A percentile compares a stretch with the other conserved stretches of the same genome.
phyloP scores from a whole-genome alignment of 768 basidiomycete species.

The Leccinum rimulosum region DNA sequence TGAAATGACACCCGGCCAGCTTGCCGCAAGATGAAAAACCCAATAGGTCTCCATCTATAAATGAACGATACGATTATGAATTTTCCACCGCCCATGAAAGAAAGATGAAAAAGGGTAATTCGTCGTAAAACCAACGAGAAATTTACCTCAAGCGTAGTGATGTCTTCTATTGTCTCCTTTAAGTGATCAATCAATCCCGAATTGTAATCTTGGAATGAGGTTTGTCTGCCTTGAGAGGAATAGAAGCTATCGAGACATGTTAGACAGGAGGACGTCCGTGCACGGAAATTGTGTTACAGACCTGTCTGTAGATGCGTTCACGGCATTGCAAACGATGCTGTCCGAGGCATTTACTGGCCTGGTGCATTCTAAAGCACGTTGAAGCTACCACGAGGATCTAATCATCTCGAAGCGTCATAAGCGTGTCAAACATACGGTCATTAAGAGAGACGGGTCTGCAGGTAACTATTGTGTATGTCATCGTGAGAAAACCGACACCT shows the following conservation, averaged over 20 bases:
- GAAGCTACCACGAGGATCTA: slow-evolving; percentile 39
- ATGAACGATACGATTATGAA: slow-evolving; percentile 3
- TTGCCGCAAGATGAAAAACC: slow-evolving; percentile 72
- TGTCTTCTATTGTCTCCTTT: slow-evolving; percentile 44
- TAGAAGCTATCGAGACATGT: slow-evolving; percentile 57
- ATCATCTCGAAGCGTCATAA: neutral
- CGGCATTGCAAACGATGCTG: slow-evolving; percentile 39
- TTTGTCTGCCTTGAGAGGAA: slow-evolving; percentile 81
- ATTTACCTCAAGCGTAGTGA: slow-evolving; percentile 68
- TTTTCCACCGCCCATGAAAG: neutral
- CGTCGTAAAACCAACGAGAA: neutral
- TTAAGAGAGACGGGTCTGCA: slow-evolving; percentile 56
- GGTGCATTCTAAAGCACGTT: slow-evolving; percentile 40
- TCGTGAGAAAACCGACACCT: slow-evolving; percentile 3
- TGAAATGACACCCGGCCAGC: slow-evolving; percentile 47
- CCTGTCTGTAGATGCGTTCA: slow-evolving; percentile 87
- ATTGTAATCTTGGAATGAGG: slow-evolving; percentile 78
- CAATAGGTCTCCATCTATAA: slow-evolving; percentile 84
- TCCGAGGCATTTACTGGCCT: slow-evolving; percentile 40
- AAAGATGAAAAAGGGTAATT: neutral
- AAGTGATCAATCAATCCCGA: slow-evolving; percentile 57
- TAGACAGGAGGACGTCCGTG: slow-evolving; percentile 3
- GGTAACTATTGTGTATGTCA: slow-evolving; percentile 39
- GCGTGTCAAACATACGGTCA: slow-evolving; percentile 39
- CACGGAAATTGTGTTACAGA: slow-evolving; percentile 38